A percentile compares a stretch with the other conserved stretches of the same genome.
Conservation (phyloP, 169 alveolate species). For the Plasmodium inui region DNA sequence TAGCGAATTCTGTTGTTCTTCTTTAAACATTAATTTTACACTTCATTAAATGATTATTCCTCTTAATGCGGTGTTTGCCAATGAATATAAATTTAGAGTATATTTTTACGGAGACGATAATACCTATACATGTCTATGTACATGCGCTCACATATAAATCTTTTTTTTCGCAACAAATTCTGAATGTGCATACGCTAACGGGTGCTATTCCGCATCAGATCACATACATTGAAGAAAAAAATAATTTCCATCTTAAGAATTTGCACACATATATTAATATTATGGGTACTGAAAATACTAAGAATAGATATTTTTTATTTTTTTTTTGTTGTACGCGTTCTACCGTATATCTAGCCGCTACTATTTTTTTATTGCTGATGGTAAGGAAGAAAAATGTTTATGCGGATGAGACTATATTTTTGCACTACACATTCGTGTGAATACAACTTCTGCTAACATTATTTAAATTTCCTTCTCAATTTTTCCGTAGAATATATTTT, state of each 20-base stretch:
- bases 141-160: no score
- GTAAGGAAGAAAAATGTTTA: background rate
- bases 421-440: background rate
- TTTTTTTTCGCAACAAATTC: background rate
- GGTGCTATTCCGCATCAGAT: background rate
- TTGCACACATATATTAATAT: background rate
- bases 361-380: background rate
- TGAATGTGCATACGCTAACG: background rate
- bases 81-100: background rate
- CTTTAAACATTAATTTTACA: background rate
- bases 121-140: background rate
- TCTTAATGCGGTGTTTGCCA: background rate
- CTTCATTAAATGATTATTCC: background rate
- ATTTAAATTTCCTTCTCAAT: background rate
- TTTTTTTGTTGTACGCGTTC: background rate
- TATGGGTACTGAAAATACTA: background rate
- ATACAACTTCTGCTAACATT: background rate
- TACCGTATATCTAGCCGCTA: background rate
- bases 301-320: no score
- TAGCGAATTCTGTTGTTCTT: background rate
- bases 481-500: background rate
- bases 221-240: background rate
- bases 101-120: background rate
- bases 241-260: background rate
- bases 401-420: background rate